Base-by-base conservation (phyloP, 306 rosid species). In the Hippophae tibetana region DNA sequence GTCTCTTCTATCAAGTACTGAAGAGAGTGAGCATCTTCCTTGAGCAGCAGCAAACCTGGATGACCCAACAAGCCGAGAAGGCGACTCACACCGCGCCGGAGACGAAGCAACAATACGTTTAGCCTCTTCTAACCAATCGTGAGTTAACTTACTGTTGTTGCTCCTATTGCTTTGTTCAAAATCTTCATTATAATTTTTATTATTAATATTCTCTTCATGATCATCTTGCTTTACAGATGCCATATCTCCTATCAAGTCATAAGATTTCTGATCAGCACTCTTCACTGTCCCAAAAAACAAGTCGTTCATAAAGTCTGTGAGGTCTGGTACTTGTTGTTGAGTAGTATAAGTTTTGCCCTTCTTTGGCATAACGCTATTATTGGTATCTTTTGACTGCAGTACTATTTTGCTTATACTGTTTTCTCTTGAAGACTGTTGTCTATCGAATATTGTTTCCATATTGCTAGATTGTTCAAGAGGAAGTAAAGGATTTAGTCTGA, bases 281-380 rank as follows among this genome's bases (percentile, higher is more conserved):
- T 63, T 72, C 0, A 42, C 65, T 5, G 76, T 43, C 23, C 95
- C 90, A 0, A 80, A 90, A 47, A 86, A 86, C 95, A 75, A 76
- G 76, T 90, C 94, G 74, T 84, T 86, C 85, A 90, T 86, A 78
- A 84, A 86, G 57, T 90, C 97, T 0, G 88, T 84, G 18, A 86
- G 75, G 79, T 86, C 95, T 14, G 88, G 84, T 0, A 57, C 83
- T 7, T 71, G 68, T 11, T 68, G 72, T 13, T 68, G 69, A 42
- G 73, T 64, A 45, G 14, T 46, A 12, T 7, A 10, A 12, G 6
- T 26, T 26, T 44, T 10, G 47, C 60, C 43, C 53, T 62, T 13
- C 38, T 31, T 31, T 31, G 38, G 38, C 38, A 31, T 31, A 31
- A 31, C 6, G 27, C 6, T 18, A 47, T 41, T 43, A 52, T 10